These are phyloP conservation scores for Dalbergia oliveri DNA, from an alignment of 306 rosid genomes.

Conservation along the genomic window DNA sequence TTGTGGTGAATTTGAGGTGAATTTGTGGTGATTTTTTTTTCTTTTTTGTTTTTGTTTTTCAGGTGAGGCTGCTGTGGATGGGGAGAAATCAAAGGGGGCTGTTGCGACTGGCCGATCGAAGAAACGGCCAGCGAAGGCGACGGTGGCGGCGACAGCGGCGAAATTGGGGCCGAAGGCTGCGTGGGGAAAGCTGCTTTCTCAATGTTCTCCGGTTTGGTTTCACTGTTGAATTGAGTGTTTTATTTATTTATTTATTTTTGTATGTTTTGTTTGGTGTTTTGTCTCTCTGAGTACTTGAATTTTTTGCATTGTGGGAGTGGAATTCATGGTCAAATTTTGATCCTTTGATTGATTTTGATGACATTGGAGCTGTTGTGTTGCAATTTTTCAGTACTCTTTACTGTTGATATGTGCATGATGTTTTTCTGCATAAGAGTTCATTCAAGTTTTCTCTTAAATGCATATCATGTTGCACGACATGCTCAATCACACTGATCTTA, in stretches of 20 bases:
- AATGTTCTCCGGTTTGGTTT: slow-evolving; percentile 76
- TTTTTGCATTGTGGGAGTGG: not conserved
- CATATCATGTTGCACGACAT: slow-evolving; percentile 11
- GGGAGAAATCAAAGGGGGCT: slow-evolving; percentile 59
- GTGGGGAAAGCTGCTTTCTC: slow-evolving; percentile 94
- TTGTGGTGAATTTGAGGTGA: not conserved
- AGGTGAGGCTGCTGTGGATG: slow-evolving; percentile 67
- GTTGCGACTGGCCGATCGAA: slow-evolving; percentile 49
- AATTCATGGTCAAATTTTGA: not conserved
- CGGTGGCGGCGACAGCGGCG: not conserved
- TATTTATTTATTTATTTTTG: too few species aligned
- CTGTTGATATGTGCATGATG: not conserved
- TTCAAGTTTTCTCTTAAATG: not conserved
- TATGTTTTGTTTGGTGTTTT: not conserved
- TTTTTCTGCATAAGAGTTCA: not conserved
- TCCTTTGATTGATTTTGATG: slow-evolving; percentile 3
- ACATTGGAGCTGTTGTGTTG: not conserved
- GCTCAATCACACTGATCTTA: not conserved
- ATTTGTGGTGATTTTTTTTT: not conserved
- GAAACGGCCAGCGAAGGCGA: slow-evolving; percentile 60
- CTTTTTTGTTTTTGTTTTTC: not conserved
- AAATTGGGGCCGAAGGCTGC: slow-evolving; percentile 56
- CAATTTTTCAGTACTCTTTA: not conserved
- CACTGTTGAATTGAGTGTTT: slow-evolving; percentile 26
- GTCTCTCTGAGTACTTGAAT: not conserved